Base-by-base conservation (phyloP, 148 eudicot genomes). In the Pharnaceum exiguum region DNA sequence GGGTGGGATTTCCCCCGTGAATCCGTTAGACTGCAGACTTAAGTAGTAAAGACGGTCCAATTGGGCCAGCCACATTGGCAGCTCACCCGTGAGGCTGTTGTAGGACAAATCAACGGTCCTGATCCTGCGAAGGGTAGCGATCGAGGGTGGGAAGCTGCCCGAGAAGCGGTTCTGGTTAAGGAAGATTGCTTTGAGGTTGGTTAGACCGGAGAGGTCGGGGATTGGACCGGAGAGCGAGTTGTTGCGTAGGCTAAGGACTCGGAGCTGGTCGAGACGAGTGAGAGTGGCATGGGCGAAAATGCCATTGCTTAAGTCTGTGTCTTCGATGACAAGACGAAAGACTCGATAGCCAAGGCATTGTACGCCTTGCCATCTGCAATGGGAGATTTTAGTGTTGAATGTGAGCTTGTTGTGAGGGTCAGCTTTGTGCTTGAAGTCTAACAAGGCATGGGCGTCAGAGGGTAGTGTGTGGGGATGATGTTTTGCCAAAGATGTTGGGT, bases 151-250 rank as follows among this genome's bases (percentile, higher is more conserved):
- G 9, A 83, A 39, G 0, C 32, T 3, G 15, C 80, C 82, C 7
- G 68, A 13, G 32, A 83, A 79, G 9, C 19, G 44, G 59, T 83
- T 83, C 10, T 44, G 67, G 30, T 66, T 63, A 10, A 83, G 71
- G 38, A 71, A 79, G 5, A 83, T 37, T 3, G 71, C 44, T 33
- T 77, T 79, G 16, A 79, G 77, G 46, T 83, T 79, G 27, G 49
- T 0, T 0, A 83, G 67, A 0, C 58, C 22, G 19, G 82, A 60
- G 16, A 83, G 73, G 54, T 79, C 74, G 1, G 89, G 89, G 2
- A 79, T 52, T 2, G 76, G 74, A 2, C 89, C 89, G 38, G 57
- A 36, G 46, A 83, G 74, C 2, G 85, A 79, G 78, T 80, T 75
- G 68, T 76, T 79, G 0, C 57, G 69, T 2, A 83, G 63, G 38